These are phyloP conservation scores for Aegilops bicornis DNA, from an alignment of 176 grass and related monocot species.

Conservation along the genomic window DNA sequence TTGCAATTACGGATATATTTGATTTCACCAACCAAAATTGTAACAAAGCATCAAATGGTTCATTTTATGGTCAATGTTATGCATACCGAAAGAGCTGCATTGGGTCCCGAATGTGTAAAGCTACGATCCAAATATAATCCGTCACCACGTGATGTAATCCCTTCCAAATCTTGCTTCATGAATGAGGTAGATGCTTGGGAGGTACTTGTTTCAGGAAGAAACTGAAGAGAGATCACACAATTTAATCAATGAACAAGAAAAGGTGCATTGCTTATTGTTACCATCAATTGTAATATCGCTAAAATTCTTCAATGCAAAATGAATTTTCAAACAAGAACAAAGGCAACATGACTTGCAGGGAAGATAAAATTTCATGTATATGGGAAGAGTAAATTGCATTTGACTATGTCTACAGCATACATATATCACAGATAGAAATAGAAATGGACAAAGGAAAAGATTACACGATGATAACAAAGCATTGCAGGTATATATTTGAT, in stretches of 20 bases:
- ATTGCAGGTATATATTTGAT: not conserved
- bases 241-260: not conserved
- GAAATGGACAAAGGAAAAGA: not conserved
- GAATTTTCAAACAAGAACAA: not conserved
- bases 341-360: not conserved
- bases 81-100: not conserved
- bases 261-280: not conserved
- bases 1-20: not conserved
- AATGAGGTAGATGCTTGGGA: not conserved
- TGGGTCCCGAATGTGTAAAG: not conserved
- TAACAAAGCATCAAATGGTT: not conserved
- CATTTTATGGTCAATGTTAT: not conserved
- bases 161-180: not conserved
- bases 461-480: not conserved
- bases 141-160: not conserved
- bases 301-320: too few species aligned
- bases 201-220: not conserved
- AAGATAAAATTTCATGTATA: not conserved
- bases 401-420: not conserved
- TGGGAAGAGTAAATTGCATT: not conserved
- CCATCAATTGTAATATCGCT: not conserved
- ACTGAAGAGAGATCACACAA: not conserved
- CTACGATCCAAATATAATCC: not conserved
- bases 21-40: not conserved
- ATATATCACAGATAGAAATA: not conserved